Evolutionary conservation across 371 early-diverging fungal genomes (phyloP).

Genomic region (Cokeromyces recurvatus): DNA sequence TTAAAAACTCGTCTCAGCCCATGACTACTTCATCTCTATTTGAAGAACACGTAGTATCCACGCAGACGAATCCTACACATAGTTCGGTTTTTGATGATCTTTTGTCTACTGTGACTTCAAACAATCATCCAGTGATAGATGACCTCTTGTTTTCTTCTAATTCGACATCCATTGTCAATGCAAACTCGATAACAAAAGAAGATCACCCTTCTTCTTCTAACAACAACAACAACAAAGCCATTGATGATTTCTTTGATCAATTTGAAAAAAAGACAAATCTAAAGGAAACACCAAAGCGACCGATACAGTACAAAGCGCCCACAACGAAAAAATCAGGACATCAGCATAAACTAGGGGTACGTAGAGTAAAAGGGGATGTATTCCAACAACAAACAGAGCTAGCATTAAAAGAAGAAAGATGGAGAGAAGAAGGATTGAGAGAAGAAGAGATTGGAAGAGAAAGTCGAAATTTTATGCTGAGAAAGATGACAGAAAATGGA

Average conservation of each 20-base stretch:
- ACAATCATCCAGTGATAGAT: too few relatives aligned
- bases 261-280: neutral
- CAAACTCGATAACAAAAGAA: too few relatives aligned
- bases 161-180: too few relatives aligned
- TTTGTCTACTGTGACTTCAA: too few relatives aligned
- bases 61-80: neutral
- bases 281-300: conserved; percentile 1
- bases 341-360: conserved; percentile 13
- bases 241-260: conserved; percentile 14
- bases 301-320: conserved; percentile 2
- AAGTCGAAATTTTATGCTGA: neutral
- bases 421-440: conserved; percentile 4
- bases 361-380: conserved; percentile 15
- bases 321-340: conserved; percentile 2
- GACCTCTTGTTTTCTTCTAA: too few relatives aligned
- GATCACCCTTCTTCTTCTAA: neutral
- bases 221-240: neutral
- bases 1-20: neutral
- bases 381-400: conserved; percentile 17
- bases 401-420: conserved; percentile 11
- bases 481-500: too few relatives aligned
- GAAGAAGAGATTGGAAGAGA: conserved; percentile 10
- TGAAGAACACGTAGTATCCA: neutral
- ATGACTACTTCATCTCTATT: neutral
- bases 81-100: too few relatives aligned